These are phyloP conservation scores for Debaryomycetaceae sp. DNA, from an alignment of 1,139 yeast species.

Conservation along the genomic window DNA sequence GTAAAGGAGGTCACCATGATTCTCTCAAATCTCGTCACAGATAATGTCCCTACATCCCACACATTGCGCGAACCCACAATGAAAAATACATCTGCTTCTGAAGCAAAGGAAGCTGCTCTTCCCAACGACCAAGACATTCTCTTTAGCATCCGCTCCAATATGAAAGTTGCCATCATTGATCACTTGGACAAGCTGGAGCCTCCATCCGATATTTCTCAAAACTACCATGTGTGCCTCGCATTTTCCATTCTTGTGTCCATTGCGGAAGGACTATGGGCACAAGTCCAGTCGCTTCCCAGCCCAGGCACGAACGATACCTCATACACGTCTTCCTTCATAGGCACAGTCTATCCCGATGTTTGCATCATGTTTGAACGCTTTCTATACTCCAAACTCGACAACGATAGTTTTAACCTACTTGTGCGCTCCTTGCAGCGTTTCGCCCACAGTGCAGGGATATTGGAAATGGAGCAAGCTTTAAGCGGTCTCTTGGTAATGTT, in stretches of 20 bases:
- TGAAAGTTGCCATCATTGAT: slow-evolving; percentile 55
- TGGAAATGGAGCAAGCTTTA: slow-evolving; percentile 44
- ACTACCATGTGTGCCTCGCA: slow-evolving; percentile 53
- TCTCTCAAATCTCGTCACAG: slow-evolving; percentile 15
- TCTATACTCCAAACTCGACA: slow-evolving; percentile 57
- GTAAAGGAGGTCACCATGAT: slow-evolving; percentile 47
- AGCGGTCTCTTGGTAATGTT: slow-evolving; percentile 52
- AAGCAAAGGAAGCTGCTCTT: slow-evolving; percentile 16
- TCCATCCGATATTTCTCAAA: slow-evolving; percentile 45
- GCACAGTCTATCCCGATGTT: slow-evolving; percentile 35
- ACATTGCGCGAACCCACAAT: slow-evolving; percentile 16
- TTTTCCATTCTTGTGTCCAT: slow-evolving; percentile 42
- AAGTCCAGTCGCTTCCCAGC: slow-evolving; percentile 33
- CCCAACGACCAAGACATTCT: neutral
- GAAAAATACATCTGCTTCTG: slow-evolving; percentile 4
- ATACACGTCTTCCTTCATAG: slow-evolving; percentile 29
- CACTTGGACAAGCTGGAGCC: slow-evolving; percentile 71
- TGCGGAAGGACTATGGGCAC: slow-evolving; percentile 60
- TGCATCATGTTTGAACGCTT: slow-evolving; percentile 39
- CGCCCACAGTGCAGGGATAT: slow-evolving; percentile 74
- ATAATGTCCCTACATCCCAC: slow-evolving; percentile 25
- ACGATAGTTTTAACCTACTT: slow-evolving; percentile 48
- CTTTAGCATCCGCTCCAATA: slow-evolving; percentile 9
- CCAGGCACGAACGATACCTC: slow-evolving; percentile 20
- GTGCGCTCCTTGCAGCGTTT: slow-evolving; percentile 70